A percentile compares a stretch with the other conserved stretches of the same genome.
These are phyloP conservation scores for Neopestalotiopsis clavispora DNA, from an alignment of 2,329 filamentous ascomycete species.

Conservation along the genomic window DNA sequence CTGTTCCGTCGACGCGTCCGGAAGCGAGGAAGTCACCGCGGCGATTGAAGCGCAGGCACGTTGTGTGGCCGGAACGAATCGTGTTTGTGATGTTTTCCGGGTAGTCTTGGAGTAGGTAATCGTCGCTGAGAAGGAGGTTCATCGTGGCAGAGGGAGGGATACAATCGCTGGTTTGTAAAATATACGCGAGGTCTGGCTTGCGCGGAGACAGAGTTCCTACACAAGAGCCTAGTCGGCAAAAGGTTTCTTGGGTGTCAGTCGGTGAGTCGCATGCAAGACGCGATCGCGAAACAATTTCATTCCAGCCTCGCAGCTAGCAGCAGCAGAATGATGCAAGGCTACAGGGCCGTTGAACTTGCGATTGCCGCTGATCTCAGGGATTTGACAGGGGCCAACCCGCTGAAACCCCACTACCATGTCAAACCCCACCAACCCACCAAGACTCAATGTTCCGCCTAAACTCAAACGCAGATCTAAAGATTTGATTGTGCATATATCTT, in stretches of 20 bases:
- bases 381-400: slow-evolving; percentile 16
- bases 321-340: slow-evolving; percentile 21
- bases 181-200: slow-evolving; percentile 23
- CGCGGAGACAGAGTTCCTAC: neutral
- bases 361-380: slow-evolving; percentile 12
- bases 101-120: slow-evolving; percentile 77
- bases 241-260: no score
- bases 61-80: slow-evolving; percentile 74
- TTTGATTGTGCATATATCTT: neutral
- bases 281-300: slow-evolving; percentile 16
- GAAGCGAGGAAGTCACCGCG: slow-evolving; percentile 94
- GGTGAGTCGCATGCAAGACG: neutral
- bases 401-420: slow-evolving; percentile 16
- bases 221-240: neutral
- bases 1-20: slow-evolving; percentile 89
- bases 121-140: slow-evolving; percentile 66
- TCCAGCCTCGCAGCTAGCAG: slow-evolving; percentile 11
- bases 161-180: no score
- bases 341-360: slow-evolving; percentile 11
- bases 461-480: neutral
- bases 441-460: neutral
- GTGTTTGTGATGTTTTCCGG: slow-evolving; percentile 88
- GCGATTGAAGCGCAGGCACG: slow-evolving; percentile 84
- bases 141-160: slow-evolving; percentile 40
- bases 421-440: slow-evolving; percentile 15